These are phyloP conservation scores for Flaveria floridana DNA, from an alignment of 140 eudicot genomes.

Conservation along the genomic window DNA sequence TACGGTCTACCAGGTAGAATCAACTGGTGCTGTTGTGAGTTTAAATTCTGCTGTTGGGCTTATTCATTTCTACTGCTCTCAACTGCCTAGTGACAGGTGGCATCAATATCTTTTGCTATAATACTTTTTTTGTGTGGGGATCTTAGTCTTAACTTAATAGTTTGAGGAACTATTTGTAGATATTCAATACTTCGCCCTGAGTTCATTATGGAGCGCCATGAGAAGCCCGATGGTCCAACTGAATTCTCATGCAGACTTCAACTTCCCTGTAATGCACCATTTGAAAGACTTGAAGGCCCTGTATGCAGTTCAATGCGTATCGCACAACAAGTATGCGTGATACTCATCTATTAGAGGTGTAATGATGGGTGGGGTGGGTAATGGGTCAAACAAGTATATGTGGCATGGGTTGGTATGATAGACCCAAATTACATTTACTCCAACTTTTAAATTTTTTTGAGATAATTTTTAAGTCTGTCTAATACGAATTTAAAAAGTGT, in stretches of 20 bases:
- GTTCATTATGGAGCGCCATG: conserved; percentile 91
- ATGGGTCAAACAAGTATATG: neutral
- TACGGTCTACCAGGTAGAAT: conserved; percentile 80
- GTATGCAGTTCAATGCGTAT: conserved; percentile 93
- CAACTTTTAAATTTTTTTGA: neutral
- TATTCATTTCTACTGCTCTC: conserved; percentile 94
- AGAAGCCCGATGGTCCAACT: conserved; percentile 68
- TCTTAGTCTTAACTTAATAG: conserved; percentile 9
- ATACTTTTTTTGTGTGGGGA: conserved; percentile 2
- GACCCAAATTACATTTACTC: neutral
- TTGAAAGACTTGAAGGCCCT: conserved; percentile 95
- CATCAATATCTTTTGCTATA: neutral
- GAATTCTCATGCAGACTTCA: conserved; percentile 97
- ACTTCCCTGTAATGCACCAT: conserved; percentile 98
- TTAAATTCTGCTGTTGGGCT: conserved; percentile 98
- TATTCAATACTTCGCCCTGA: conserved; percentile 97
- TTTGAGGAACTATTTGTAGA: conserved; percentile 37
- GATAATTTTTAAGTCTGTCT: neutral
- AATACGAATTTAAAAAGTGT: neutral
- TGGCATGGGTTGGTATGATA: neutral
- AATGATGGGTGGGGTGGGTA: neutral
- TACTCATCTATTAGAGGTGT: neutral
- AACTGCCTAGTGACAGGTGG: conserved; percentile 96
- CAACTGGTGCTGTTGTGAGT: conserved; percentile 98
- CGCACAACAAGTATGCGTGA: conserved; percentile 81